phyloP scores from a whole-genome alignment of 2,329 filamentous ascomycete genomes.

The Xylaria sp. region DNA sequence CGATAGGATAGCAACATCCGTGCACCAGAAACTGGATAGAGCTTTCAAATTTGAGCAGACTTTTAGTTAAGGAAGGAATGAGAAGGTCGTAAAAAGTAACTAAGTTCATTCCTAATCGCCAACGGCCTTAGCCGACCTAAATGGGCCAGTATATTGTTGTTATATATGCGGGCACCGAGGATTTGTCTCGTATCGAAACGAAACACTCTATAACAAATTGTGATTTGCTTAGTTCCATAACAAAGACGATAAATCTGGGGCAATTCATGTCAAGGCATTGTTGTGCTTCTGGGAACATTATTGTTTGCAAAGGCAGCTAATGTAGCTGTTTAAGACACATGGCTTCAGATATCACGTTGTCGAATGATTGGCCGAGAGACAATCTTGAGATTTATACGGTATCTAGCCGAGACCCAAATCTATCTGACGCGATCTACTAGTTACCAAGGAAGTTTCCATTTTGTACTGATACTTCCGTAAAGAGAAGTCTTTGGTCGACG shows the following conservation, averaged over 20 bases:
- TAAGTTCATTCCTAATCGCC: background rate
- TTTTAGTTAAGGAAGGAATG: background rate
- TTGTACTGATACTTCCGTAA: slow-evolving; percentile 20
- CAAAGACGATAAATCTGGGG: background rate
- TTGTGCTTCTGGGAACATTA: background rate
- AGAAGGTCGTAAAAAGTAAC: background rate
- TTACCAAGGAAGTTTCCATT: slow-evolving; percentile 14
- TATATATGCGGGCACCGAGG: background rate
- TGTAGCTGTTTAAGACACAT: slow-evolving; percentile 8
- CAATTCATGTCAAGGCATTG: slow-evolving; percentile 6
- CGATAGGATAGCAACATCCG: background rate
- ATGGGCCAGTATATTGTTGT: background rate
- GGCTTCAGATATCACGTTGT: slow-evolving; percentile 42
- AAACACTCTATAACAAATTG: background rate
- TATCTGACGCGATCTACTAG: slow-evolving; percentile 16
- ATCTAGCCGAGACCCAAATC: slow-evolving; percentile 34
- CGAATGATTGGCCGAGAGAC: slow-evolving; percentile 45
- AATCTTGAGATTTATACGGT: slow-evolving; percentile 36
- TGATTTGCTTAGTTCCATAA: background rate
- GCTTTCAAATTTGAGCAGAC: background rate
- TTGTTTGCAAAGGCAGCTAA: slow-evolving; percentile 10
- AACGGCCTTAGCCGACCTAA: background rate
- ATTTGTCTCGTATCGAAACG: background rate
- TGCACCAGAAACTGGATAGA: background rate
- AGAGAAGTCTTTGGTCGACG: slow-evolving; percentile 23